Evolutionary conservation across 2,329 filamentous ascomycete genomes (phyloP).

Genomic region (Amphichorda felina): DNA sequence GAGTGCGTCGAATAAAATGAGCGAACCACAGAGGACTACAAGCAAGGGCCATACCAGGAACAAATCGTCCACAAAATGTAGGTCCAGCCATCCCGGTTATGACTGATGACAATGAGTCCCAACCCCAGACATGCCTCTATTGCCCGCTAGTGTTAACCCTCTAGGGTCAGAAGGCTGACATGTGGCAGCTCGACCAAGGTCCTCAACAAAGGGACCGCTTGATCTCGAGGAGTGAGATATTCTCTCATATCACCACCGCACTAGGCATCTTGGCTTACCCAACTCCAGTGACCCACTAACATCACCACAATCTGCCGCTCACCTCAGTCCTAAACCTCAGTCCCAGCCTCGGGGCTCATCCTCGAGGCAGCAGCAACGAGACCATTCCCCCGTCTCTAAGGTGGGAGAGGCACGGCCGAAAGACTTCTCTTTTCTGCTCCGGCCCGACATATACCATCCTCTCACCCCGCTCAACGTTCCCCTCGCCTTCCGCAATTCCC

Average conservation of each 20-base stretch:
- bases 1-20: conserved; percentile 9
- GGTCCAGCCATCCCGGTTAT: conserved; percentile 5
- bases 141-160: not conserved
- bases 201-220: conserved; percentile 67
- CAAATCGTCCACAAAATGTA: conserved; percentile 24
- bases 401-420: conserved; percentile 29
- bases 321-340: conserved; percentile 6
- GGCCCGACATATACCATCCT: conserved; percentile 73
- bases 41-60: conserved; percentile 22
- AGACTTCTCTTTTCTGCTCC: conserved; percentile 71
- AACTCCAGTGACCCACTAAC: conserved; percentile 13
- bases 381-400: conserved; percentile 14
- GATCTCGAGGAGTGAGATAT: conserved; percentile 59
- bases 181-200: conserved; percentile 44
- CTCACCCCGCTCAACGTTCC: conserved; percentile 53
- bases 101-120: not conserved
- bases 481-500: conserved; percentile 55
- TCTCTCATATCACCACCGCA: not conserved
- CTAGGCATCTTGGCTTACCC: conserved; percentile 2
- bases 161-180: not conserved
- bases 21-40: conserved; percentile 13
- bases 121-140: not conserved
- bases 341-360: conserved; percentile 3
- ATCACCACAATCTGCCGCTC: conserved; percentile 13
- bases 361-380: conserved; percentile 9